These are phyloP conservation scores for Polymyxa betae DNA, from an alignment of 208 protist genomes.

Conservation along the genomic window DNA sequence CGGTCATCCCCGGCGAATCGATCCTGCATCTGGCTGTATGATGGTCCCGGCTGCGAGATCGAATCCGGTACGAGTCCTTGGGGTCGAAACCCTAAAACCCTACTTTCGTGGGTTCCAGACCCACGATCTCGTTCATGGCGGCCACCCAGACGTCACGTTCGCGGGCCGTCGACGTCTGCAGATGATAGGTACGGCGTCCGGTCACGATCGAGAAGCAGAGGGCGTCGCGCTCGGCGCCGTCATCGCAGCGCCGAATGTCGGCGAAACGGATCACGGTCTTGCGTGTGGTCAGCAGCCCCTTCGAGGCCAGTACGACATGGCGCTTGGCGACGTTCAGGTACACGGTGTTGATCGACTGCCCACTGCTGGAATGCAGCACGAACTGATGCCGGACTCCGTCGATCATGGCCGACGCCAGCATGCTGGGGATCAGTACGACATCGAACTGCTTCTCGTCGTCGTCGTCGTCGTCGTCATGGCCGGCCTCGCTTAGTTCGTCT, in stretches of 20 bases:
- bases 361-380: neutral
- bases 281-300: neutral
- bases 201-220: neutral
- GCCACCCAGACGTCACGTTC: neutral
- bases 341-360: neutral
- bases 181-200: neutral
- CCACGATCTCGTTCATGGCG: neutral
- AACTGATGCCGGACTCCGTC: constrained; percentile 5
- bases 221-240: neutral
- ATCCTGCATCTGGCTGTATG: too few relatives aligned
- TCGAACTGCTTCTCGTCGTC: neutral
- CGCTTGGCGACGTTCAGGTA: constrained; percentile 21
- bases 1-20: neutral
- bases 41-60: too few relatives aligned
- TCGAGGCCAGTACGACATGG: neutral
- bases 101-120: too few relatives aligned
- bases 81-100: too few relatives aligned
- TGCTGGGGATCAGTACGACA: neutral
- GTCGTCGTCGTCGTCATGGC: neutral
- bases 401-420: neutral
- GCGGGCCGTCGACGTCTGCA: constrained; percentile 18
- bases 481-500: constrained; percentile 7
- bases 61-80: too few relatives aligned
- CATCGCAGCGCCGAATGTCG: neutral
- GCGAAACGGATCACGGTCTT: neutral